Evolutionary conservation across 2,329 filamentous ascomycete genomes (phyloP).

Genomic region (Aspergillus pseudotamarii): DNA sequence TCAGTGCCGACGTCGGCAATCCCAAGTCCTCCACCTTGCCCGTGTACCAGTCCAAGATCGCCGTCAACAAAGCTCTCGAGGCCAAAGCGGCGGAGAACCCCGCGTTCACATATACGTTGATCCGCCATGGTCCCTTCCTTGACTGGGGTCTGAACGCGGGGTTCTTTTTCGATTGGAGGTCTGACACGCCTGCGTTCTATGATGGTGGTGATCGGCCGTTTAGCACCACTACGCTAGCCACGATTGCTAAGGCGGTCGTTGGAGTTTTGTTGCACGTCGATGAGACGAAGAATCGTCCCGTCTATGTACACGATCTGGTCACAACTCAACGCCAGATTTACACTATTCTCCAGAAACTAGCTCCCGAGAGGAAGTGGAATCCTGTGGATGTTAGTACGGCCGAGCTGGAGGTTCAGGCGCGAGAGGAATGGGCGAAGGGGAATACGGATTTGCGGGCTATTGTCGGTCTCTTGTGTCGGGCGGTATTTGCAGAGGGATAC

Average conservation of each 20-base stretch:
- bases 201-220: constrained; percentile 16
- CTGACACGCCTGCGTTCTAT: constrained; percentile 1
- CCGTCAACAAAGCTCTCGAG: background rate
- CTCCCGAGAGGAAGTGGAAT: background rate
- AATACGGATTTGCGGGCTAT: background rate
- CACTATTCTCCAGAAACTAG: background rate
- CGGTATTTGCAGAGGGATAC: constrained; percentile 8
- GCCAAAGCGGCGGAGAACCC: background rate
- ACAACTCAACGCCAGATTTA: constrained; percentile 15
- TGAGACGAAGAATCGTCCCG: constrained; percentile 13
- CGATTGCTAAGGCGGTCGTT: constrained; percentile 5
- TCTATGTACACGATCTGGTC: constrained; percentile 12
- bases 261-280: background rate
- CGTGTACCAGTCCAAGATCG: background rate
- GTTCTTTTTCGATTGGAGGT: background rate
- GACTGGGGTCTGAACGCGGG: constrained; percentile 1
- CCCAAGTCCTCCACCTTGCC: background rate
- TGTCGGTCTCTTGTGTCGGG: background rate
- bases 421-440: background rate
- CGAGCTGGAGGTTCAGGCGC: background rate
- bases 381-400: constrained; percentile 1
- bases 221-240: constrained; percentile 14
- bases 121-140: constrained; percentile 4
- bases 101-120: background rate
- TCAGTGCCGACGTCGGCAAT: background rate